Percentiles rank a stretch among this genome's conserved stretches.
Evolutionary conservation across 1,139 yeast genomes (phyloP).

Genomic region (Blastobotrys raffinosifermentans): DNA sequence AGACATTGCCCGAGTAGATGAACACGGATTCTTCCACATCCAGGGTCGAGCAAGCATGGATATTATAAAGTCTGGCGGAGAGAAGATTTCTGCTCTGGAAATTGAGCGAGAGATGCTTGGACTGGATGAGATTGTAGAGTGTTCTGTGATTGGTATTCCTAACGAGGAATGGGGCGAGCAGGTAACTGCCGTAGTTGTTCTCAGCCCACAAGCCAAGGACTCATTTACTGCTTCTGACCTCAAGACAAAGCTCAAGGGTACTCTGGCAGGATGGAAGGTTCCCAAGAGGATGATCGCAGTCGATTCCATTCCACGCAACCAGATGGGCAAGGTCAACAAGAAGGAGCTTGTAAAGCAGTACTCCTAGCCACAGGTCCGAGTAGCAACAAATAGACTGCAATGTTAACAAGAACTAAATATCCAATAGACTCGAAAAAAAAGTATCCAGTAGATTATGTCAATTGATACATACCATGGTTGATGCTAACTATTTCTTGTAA

Average conservation of each 20-base stretch:
- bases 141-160: conserved; percentile 34
- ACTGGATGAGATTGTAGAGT: conserved; percentile 27
- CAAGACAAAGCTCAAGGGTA: conserved; percentile 24
- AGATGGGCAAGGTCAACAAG: conserved; percentile 35
- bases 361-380: too few relatives aligned
- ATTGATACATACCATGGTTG: too few relatives aligned
- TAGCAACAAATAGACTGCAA: too few relatives aligned
- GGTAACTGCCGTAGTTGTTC: conserved; percentile 32
- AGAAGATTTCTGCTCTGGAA: conserved; percentile 34
- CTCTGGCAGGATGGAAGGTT: conserved; percentile 29
- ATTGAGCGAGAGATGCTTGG: conserved; percentile 35
- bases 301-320: conserved; percentile 31
- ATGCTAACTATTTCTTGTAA: conserved; percentile 24
- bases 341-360: conserved; percentile 25
- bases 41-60: conserved; percentile 37
- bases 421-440: too few relatives aligned
- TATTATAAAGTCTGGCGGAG: conserved; percentile 35
- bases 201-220: conserved; percentile 15
- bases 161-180: conserved; percentile 35
- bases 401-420: too few relatives aligned
- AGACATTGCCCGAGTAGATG: conserved; percentile 33
- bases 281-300: conserved; percentile 27
- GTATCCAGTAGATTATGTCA: too few relatives aligned
- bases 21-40: conserved; percentile 27
- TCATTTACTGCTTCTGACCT: conserved; percentile 19